Conservation (phyloP, 2,329 filamentous ascomycete species). For the Verticillium nubilum region DNA sequence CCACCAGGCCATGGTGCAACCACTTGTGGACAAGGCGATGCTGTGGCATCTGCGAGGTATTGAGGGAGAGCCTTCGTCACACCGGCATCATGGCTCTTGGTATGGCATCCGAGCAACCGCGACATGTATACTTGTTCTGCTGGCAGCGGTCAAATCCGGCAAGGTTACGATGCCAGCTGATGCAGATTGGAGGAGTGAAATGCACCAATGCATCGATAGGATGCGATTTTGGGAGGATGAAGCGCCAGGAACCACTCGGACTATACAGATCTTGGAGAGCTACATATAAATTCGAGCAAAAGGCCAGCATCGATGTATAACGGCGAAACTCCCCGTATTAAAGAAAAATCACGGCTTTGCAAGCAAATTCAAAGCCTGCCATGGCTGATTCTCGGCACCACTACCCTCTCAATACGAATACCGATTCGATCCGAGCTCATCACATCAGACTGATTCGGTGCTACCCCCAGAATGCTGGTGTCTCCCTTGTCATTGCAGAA, state of each 20-base stretch:
- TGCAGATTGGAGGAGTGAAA: neutral
- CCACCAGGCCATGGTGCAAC: slow-evolving; percentile 7
- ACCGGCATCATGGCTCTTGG: slow-evolving; percentile 26
- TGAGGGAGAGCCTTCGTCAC: slow-evolving; percentile 15
- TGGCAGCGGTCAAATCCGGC: slow-evolving; percentile 17
- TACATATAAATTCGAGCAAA: too few species aligned
- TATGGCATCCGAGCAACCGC: slow-evolving; percentile 15
- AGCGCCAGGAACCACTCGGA: neutral
- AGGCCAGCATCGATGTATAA: too few species aligned
- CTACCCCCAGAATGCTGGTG: neutral
- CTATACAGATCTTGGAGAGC: neutral
- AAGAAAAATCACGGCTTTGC: too few species aligned
- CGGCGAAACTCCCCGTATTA: too few species aligned
- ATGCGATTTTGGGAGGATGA: slow-evolving; percentile 1
- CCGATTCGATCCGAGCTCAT: too few species aligned
- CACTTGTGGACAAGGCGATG: slow-evolving; percentile 14
- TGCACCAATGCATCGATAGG: neutral
- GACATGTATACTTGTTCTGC: slow-evolving; percentile 16
- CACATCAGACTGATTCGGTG: too few species aligned
- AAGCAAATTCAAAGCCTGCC: too few species aligned
- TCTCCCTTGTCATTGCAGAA: neutral
- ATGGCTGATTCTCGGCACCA: too few species aligned
- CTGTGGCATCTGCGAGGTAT: slow-evolving; percentile 15
- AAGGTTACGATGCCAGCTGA: slow-evolving; percentile 1
- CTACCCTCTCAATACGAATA: too few species aligned